Evolutionary conservation across 2,329 filamentous ascomycete genomes (phyloP).

Genomic region (Pseudogymnoascus sp.): DNA sequence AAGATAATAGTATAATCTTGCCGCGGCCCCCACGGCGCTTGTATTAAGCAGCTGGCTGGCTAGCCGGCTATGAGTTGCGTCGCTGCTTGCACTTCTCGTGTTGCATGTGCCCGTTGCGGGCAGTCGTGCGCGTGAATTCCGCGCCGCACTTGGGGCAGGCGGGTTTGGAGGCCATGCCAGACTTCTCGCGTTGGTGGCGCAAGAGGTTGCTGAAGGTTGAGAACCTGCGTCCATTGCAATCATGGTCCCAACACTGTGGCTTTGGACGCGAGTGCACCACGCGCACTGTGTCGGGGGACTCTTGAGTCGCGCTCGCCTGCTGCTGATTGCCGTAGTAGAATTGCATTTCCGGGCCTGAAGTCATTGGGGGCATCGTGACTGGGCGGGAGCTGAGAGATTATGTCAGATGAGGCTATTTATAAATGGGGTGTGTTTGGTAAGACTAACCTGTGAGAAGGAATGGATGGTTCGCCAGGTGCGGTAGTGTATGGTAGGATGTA

Average conservation of each 20-base stretch:
- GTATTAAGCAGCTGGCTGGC: neutral
- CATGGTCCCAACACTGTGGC: constrained; percentile 94
- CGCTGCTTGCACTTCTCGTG: constrained; percentile 90
- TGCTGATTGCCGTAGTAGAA: constrained; percentile 5
- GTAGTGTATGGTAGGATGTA: constrained; percentile 4
- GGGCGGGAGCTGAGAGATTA: neutral
- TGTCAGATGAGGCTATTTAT: neutral
- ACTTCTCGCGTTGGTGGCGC: constrained; percentile 89
- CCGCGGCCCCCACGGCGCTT: neutral
- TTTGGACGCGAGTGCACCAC: constrained; percentile 76
- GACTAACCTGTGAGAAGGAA: neutral
- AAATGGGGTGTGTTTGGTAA: neutral
- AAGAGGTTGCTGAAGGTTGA: constrained; percentile 94
- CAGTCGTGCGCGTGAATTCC: constrained; percentile 83
- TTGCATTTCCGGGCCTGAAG: neutral
- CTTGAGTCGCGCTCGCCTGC: constrained; percentile 33
- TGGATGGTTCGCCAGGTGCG: constrained; percentile 5
- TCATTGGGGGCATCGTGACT: neutral
- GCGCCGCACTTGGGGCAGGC: constrained; percentile 86
- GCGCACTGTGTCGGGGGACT: constrained; percentile 46
- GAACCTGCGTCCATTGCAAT: constrained; percentile 91
- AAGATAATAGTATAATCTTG: neutral
- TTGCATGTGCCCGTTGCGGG: constrained; percentile 74
- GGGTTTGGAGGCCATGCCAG: constrained; percentile 80
- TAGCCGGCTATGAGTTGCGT: constrained; percentile 34